Conservation (phyloP, 805 yeast species). For the Candida cerambycidarum region DNA sequence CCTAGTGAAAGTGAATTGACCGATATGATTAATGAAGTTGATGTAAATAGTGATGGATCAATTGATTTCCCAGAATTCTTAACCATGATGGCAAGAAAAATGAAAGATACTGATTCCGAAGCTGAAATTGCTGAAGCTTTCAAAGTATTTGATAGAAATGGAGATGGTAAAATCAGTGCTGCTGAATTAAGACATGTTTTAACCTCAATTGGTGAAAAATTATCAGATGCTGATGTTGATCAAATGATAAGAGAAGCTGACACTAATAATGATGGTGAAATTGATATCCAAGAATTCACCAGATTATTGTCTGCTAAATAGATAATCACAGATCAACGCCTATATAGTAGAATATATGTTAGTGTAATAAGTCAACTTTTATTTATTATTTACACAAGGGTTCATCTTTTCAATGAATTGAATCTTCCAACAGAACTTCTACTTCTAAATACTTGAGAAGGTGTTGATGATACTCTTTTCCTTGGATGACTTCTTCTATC, state of each 20-base stretch:
- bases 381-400: background rate
- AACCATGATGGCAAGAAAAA: conserved; percentile 55
- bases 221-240: conserved; percentile 94
- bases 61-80: conserved; percentile 50
- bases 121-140: conserved; percentile 97
- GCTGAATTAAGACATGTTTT: conserved; percentile 96
- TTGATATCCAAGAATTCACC: conserved; percentile 95
- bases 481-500: conserved; percentile 25
- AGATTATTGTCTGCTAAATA: conserved; percentile 73
- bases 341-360: conserved; percentile 32
- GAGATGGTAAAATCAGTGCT: conserved; percentile 95
- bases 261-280: conserved; percentile 94
- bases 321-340: too few species aligned
- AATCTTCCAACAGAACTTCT: conserved; percentile 20
- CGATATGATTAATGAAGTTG: conserved; percentile 97
- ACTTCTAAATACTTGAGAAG: conserved; percentile 14
- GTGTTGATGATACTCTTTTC: conserved; percentile 18
- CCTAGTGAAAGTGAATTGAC: conserved; percentile 95
- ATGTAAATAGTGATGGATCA: conserved; percentile 87
- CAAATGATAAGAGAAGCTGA: conserved; percentile 97
- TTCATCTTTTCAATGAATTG: conserved; percentile 17
- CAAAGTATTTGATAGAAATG: conserved; percentile 94
- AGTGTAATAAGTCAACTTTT: background rate
- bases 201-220: conserved; percentile 95
- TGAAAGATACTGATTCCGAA: conserved; percentile 95